Evolutionary conservation across 2,329 filamentous ascomycete genomes (phyloP).

Genomic region (Fulvia fulva): DNA sequence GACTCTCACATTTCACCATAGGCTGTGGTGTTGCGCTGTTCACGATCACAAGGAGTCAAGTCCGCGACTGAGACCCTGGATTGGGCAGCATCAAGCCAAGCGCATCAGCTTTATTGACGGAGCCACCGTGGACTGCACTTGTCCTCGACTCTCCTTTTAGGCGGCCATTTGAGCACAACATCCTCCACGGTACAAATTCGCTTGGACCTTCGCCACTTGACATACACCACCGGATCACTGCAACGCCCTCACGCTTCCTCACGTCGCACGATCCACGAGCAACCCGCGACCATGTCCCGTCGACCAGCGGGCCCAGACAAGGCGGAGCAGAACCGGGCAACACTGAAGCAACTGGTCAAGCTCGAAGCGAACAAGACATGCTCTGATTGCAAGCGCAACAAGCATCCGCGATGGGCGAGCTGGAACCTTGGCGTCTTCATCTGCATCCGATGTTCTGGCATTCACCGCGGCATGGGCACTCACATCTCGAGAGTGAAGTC

Average conservation of each 20-base stretch:
- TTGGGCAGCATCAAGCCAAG: neutral
- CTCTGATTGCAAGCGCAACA: conserved; percentile 98
- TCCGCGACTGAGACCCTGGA: neutral
- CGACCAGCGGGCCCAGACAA: conserved; percentile 72
- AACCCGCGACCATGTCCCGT: conserved; percentile 63
- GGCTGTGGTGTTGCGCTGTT: too few relatives aligned
- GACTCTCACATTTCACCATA: too few relatives aligned
- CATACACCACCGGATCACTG: neutral
- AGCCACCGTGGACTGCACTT: neutral
- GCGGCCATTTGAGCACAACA: neutral
- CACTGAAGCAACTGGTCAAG: conserved; percentile 92
- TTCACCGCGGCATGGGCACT: conserved; percentile 97
- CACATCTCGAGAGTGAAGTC: conserved; percentile 98
- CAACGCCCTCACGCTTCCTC: neutral
- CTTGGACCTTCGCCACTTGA: neutral
- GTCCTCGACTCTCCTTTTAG: neutral
- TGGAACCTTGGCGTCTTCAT: conserved; percentile 98
- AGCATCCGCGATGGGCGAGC: conserved; percentile 97
- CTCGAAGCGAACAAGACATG: conserved; percentile 94
- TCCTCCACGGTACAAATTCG: neutral
- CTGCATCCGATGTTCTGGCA: conserved; percentile 94
- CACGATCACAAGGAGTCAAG: neutral
- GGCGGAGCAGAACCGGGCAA: conserved; percentile 87
- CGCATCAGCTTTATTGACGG: neutral
- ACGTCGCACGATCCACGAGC: neutral